Base-by-base conservation (phyloP, 1,284 basidiomycete genomes). In the Pholiota adiposa region DNA sequence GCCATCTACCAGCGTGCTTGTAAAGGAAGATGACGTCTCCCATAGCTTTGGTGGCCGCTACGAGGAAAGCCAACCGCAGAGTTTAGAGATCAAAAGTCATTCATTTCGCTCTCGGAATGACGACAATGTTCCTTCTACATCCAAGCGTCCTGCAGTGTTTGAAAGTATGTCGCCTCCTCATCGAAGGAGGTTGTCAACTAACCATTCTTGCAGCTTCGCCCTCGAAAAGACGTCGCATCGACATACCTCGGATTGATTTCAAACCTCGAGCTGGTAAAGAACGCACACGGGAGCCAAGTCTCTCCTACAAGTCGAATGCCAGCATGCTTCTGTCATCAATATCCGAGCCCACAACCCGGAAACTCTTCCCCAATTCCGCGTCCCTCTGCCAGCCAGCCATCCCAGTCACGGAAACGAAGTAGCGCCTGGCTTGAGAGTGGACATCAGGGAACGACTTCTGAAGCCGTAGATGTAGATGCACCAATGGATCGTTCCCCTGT, bases 321-420 rank as follows among this genome's bases (percentile, higher is more conserved):
- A 27, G 43, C 43, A 38, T 19, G n/a, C 43, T 52, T 7, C 27
- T 46, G 16, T n/a, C 23, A 2, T 56, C 59, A 2, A 9, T 56
- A 23, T 63, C 63, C 23, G 59, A 63, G 40, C 62, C 66, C 34
- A 54, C 60, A 7, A 63, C 44, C 7, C 59, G 58, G n/a, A 12
- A n/a, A 29, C 29, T 31, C 61, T 21, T 62, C 63, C 25, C 41
- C 54, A 4, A 23, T 51, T 49, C 53, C 31, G 2, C 56, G n/a
- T 6, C 52, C 23, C 18, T 60, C 56, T 23, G 54, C 51, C 14
- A 60, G 49, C 19, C 63, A 64, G 33, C 61, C 58, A 5, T 63
- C 51, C 4, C 41, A 19, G 31, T 34, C 53, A 34, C 31, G 41
- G 9, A 61, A 50, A 31, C 43, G 55, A 23, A 19, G 25, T n/a